A percentile compares a stretch with the other conserved stretches of the same genome.
Conservation (phyloP, 1,284 basidiomycete genomes). For the Leccinum variabile region DNA sequence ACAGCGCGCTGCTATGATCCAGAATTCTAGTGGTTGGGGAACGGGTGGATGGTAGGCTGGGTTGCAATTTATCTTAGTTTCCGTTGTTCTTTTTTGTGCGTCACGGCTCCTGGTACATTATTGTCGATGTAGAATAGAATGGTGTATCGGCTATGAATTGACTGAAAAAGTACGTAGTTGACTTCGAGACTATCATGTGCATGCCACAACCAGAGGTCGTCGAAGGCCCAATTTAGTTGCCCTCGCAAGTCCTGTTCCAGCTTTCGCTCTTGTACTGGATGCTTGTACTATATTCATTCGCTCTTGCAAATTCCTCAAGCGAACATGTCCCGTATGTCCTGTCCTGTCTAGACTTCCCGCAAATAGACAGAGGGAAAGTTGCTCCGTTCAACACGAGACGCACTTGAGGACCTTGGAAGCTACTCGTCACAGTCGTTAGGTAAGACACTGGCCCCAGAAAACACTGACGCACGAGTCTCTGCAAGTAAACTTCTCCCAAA, state of each 20-base stretch:
- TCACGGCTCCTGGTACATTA: conserved; percentile 24
- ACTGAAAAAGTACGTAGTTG: background rate
- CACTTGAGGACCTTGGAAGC: conserved; percentile 40
- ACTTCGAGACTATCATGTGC: background rate
- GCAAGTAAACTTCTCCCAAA: conserved; percentile 48
- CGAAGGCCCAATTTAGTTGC: background rate
- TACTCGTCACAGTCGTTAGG: conserved; percentile 13
- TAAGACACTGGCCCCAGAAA: background rate
- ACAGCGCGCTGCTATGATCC: conserved; percentile 60
- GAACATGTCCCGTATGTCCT: conserved; percentile 41
- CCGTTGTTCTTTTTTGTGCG: conserved; percentile 14
- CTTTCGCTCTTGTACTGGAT: conserved; percentile 36
- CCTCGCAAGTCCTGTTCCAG: conserved; percentile 43
- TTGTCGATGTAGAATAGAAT: conserved; percentile 29
- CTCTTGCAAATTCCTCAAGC: conserved; percentile 37
- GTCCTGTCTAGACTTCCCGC: conserved; percentile 32
- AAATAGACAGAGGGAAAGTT: conserved; percentile 40
- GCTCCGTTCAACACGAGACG: conserved; percentile 47
- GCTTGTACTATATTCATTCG: conserved; percentile 33
- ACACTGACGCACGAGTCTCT: conserved; percentile 29
- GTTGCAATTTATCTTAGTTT: conserved; percentile 16
- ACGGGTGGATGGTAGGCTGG: conserved; percentile 35
- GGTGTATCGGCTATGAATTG: conserved; percentile 5
- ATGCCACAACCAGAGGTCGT: background rate
- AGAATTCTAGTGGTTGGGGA: conserved; percentile 42